These are phyloP conservation scores for Lachnellula arida DNA, from an alignment of 2,329 filamentous ascomycete species.

Conservation along the genomic window DNA sequence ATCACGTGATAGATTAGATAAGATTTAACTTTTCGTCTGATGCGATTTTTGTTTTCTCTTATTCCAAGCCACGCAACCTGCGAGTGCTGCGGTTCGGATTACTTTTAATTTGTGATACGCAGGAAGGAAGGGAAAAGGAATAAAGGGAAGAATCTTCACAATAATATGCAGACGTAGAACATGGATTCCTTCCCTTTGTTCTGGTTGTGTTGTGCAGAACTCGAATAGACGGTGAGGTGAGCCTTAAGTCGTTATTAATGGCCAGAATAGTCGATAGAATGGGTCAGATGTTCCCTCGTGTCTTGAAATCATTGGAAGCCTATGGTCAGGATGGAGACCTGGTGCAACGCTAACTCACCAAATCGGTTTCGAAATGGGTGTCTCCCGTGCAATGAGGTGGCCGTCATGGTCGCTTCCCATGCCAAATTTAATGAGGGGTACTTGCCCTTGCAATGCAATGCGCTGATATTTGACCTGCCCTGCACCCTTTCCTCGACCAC, in stretches of 20 bases:
- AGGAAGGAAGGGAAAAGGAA: too few relatives aligned
- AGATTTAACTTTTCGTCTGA: neutral
- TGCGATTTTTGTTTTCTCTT: neutral
- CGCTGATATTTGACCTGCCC: conserved; percentile 11
- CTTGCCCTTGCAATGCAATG: neutral
- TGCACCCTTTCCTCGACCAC: neutral
- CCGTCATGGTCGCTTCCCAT: conserved; percentile 16
- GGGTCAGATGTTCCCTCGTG: conserved; percentile 25
- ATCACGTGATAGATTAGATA: neutral
- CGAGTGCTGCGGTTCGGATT: too few relatives aligned
- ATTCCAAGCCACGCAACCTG: neutral
- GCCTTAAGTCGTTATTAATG: neutral
- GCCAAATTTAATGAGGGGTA: conserved; percentile 10
- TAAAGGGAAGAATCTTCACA: too few relatives aligned
- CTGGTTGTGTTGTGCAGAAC: too few relatives aligned
- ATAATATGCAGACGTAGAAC: too few relatives aligned
- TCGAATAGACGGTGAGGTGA: conserved; percentile 16
- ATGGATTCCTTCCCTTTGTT: too few relatives aligned
- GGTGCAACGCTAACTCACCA: conserved; percentile 20
- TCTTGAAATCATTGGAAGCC: conserved; percentile 24
- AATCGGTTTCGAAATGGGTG: conserved; percentile 14
- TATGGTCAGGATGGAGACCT: neutral
- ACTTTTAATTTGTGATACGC: too few relatives aligned
- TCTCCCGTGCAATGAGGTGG: neutral
- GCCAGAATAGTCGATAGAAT: conserved; percentile 2